Evolutionary conservation across 805 yeast species (phyloP).

Genomic region (Yarrowia hollandica): DNA sequence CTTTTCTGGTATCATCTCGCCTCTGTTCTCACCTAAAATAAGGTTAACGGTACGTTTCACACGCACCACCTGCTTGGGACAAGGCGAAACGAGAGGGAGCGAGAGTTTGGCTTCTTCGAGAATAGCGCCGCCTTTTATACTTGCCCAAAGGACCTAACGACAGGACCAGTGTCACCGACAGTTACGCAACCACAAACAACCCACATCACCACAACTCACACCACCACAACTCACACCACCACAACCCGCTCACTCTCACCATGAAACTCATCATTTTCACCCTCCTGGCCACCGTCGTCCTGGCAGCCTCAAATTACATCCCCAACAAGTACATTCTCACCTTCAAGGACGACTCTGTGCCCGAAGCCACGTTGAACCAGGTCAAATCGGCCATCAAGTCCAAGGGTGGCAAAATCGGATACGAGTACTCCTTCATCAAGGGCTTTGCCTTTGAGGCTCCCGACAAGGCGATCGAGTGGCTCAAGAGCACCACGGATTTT

Average conservation of each 20-base stretch:
- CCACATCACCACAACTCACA: too few relatives aligned
- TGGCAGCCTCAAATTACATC: neutral
- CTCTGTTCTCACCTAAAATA: neutral
- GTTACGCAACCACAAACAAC: neutral
- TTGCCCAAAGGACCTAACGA: too few relatives aligned
- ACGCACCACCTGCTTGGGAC: neutral
- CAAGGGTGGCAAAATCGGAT: slow-evolving; percentile 21
- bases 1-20: too few relatives aligned
- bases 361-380: neutral
- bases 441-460: slow-evolving; percentile 19
- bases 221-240: neutral
- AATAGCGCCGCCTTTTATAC: too few relatives aligned
- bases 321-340: slow-evolving; percentile 25
- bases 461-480: slow-evolving; percentile 1
- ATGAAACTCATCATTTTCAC: neutral
- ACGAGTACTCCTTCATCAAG: slow-evolving; percentile 28
- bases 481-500: slow-evolving; percentile 1
- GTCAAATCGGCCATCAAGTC: neutral
- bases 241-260: neutral
- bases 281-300: neutral
- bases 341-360: slow-evolving; percentile 11
- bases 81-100: slow-evolving; percentile 13
- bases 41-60: neutral
- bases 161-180: too few relatives aligned
- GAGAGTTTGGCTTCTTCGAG: too few relatives aligned